These are phyloP conservation scores for Sugiyamaella qingdaonensis DNA, from an alignment of 805 yeast genomes.

Conservation along the genomic window DNA sequence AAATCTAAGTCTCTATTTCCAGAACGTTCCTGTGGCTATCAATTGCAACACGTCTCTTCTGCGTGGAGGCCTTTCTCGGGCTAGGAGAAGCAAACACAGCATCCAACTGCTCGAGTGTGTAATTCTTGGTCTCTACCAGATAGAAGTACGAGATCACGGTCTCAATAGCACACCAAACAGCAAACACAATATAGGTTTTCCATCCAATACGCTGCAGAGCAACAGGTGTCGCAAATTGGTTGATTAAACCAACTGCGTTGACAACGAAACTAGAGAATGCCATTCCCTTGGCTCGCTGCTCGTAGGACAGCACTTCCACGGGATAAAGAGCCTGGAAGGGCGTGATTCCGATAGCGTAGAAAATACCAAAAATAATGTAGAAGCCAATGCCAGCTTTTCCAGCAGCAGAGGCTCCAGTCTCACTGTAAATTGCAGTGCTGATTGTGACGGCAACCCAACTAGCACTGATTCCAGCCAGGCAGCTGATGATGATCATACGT, in stretches of 20 bases:
- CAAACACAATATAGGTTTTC: conserved; percentile 33
- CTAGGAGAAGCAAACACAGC: conserved; percentile 38
- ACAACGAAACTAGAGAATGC: conserved; percentile 26
- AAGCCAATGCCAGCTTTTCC: conserved; percentile 21
- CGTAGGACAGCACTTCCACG: conserved; percentile 26
- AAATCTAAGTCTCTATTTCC: not conserved
- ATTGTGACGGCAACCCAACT: conserved; percentile 26
- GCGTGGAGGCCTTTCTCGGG: conserved; percentile 17
- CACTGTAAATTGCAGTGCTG: conserved; percentile 24
- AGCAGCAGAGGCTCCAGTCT: conserved; percentile 20
- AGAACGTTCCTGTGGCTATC: not conserved
- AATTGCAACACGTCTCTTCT: conserved; percentile 2
- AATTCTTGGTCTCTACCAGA: conserved; percentile 72
- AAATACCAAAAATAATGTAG: conserved; percentile 11
- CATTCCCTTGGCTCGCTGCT: conserved; percentile 28
- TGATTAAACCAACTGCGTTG: conserved; percentile 31
- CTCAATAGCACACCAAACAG: conserved; percentile 30
- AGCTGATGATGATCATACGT: conserved; percentile 24
- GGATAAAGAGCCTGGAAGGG: conserved; percentile 36
- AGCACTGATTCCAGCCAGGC: conserved; percentile 21
- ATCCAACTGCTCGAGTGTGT: conserved; percentile 75
- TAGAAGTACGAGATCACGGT: conserved; percentile 53
- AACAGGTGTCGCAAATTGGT: conserved; percentile 22
- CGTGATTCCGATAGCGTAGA: conserved; percentile 29
- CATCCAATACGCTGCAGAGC: conserved; percentile 33